phyloP scores from a whole-genome alignment of 495 filamentous ascomycete genomes.

The Neurospora sp. region DNA sequence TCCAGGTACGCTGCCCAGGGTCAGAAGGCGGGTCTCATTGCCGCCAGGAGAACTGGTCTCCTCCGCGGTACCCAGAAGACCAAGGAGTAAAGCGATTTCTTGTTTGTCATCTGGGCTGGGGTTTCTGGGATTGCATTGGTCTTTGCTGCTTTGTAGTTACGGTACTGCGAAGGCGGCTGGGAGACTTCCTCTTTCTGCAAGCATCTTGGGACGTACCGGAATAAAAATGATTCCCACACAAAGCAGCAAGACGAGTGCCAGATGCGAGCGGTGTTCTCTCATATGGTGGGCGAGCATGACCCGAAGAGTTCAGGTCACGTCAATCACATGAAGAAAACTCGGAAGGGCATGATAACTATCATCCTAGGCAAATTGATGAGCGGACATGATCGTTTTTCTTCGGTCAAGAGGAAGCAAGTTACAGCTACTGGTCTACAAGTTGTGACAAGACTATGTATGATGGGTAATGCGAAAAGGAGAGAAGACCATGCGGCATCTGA shows the following conservation, averaged over 20 bases:
- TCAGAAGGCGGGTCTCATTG: constrained; percentile 99
- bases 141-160: constrained; percentile 47
- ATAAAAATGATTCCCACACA: constrained; percentile 28
- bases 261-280: background rate
- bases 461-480: background rate
- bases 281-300: background rate
- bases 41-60: constrained; percentile 96
- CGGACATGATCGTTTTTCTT: background rate
- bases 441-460: constrained; percentile 1
- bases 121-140: constrained; percentile 44
- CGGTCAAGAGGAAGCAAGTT: background rate
- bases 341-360: background rate
- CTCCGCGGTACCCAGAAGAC: constrained; percentile 99
- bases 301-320: background rate
- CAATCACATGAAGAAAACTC: background rate
- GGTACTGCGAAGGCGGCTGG: constrained; percentile 31
- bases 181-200: constrained; percentile 22
- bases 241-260: constrained; percentile 4
- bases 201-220: constrained; percentile 26
- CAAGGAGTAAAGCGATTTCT: constrained; percentile 70
- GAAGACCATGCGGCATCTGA: background rate
- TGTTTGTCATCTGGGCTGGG: constrained; percentile 43
- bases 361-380: constrained; percentile 1
- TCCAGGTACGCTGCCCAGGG: constrained; percentile 92
- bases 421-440: background rate